These are phyloP conservation scores for Saturnispora mendoncae DNA, from an alignment of 805 yeast genomes.

Conservation along the genomic window DNA sequence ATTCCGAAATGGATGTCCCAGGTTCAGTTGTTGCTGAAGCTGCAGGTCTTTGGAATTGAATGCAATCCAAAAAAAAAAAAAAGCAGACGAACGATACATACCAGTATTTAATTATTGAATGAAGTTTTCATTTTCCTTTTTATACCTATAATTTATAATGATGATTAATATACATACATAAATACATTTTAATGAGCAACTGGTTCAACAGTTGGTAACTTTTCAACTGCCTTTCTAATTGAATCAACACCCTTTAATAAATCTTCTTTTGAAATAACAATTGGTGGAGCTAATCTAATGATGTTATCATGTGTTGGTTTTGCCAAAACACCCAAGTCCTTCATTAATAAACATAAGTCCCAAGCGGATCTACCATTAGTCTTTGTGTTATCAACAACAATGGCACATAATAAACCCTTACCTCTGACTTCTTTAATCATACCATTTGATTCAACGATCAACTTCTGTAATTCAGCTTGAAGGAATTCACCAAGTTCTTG, in stretches of 20 bases:
- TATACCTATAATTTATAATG: background rate
- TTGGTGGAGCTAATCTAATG: conserved; percentile 92
- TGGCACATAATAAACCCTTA: conserved; percentile 78
- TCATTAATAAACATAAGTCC: conserved; percentile 90
- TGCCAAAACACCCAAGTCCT: conserved; percentile 81
- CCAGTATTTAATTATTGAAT: conserved; percentile 1
- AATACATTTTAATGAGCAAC: conserved; percentile 28
- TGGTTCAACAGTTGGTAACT: conserved; percentile 46
- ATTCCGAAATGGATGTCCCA: conserved; percentile 12
- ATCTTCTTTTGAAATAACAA: conserved; percentile 84
- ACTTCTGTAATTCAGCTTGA: conserved; percentile 44
- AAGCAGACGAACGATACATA: background rate
- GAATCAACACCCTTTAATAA: conserved; percentile 70
- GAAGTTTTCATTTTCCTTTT: background rate
- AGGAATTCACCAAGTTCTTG: conserved; percentile 60
- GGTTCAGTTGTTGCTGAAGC: conserved; percentile 10
- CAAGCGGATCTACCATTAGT: conserved; percentile 90
- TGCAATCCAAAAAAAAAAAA: no score
- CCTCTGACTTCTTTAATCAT: conserved; percentile 64
- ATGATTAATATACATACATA: background rate
- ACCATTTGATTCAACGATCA: conserved; percentile 37
- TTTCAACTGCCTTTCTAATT: conserved; percentile 51
- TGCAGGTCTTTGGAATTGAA: conserved; percentile 6
- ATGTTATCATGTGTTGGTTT: conserved; percentile 92
- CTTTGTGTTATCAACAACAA: conserved; percentile 78